phyloP scores from a whole-genome alignment of 148 eudicot species.

The Nepenthes gracilis region DNA sequence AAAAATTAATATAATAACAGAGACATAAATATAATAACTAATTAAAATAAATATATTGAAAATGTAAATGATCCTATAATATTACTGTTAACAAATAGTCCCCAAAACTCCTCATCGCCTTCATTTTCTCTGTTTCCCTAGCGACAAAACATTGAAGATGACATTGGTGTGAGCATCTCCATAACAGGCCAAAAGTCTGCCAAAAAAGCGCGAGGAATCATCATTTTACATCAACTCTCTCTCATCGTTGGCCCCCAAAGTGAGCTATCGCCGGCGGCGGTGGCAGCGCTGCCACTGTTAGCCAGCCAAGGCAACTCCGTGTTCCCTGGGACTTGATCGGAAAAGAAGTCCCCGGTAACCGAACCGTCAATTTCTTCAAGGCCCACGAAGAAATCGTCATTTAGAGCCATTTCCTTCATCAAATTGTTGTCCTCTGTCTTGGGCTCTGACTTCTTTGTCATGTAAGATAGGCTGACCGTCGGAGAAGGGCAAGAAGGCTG shows the following conservation, averaged over 20 bases:
- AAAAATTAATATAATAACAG: too few relatives aligned
- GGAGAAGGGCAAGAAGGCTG: not conserved
- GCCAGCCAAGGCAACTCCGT: not conserved
- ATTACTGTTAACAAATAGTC: too few relatives aligned
- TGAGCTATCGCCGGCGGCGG: not conserved
- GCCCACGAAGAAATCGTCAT: not conserved
- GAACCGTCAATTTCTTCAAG: not conserved
- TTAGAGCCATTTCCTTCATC: not conserved
- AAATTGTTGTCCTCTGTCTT: not conserved
- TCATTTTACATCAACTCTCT: too few relatives aligned
- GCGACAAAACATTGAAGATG: too few relatives aligned
- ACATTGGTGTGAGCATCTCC: too few relatives aligned
- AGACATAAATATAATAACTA: too few relatives aligned
- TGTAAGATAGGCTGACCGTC: not conserved
- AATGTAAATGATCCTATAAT: too few relatives aligned
- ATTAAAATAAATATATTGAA: too few relatives aligned
- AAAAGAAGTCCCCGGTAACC: not conserved
- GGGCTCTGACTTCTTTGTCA: not conserved
- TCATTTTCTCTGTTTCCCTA: too few relatives aligned
- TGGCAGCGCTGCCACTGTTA: not conserved
- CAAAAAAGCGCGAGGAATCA: too few relatives aligned
- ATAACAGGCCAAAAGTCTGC: too few relatives aligned
- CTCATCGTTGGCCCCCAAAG: not conserved
- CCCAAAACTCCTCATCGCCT: too few relatives aligned
- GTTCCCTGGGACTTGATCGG: not conserved